phyloP scores from a whole-genome alignment of 2,329 filamentous ascomycete species.

The Fusarium anthophilum region DNA sequence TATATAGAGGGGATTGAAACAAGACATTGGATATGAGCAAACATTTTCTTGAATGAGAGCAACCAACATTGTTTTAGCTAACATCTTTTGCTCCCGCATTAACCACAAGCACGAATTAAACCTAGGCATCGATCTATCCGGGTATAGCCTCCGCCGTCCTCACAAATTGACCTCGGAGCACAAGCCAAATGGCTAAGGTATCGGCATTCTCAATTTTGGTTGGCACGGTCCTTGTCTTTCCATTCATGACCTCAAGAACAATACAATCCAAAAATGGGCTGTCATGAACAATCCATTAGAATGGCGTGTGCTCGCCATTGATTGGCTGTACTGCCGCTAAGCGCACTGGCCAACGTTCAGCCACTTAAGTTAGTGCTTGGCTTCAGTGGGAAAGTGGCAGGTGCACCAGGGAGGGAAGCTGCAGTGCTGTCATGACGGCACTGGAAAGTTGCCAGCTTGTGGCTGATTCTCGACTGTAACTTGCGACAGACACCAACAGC shows the following conservation, averaged over 20 bases:
- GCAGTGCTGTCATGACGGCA: conserved; percentile 30
- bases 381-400: conserved; percentile 2
- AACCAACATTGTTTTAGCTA: not conserved
- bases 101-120: not conserved
- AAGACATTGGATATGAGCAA: not conserved
- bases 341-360: conserved; percentile 25
- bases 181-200: not conserved
- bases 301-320: conserved; percentile 18
- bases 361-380: not conserved
- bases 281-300: conserved; percentile 1
- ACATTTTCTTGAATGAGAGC: not conserved
- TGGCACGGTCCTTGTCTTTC: conserved; percentile 16
- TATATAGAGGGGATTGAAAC: not conserved
- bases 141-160: not conserved
- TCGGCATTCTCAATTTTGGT: conserved; percentile 5
- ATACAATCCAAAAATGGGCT: conserved; percentile 16
- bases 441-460: conserved; percentile 41
- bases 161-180: not conserved
- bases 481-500: conserved; percentile 33
- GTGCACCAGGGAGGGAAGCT: conserved; percentile 3
- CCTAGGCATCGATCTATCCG: conserved; percentile 1
- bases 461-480: conserved; percentile 25
- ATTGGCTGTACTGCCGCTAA: conserved; percentile 39
- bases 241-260: conserved; percentile 34
- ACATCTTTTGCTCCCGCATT: not conserved